Conservation (phyloP, 768 basidiomycete species). For the Mycena maculata region DNA sequence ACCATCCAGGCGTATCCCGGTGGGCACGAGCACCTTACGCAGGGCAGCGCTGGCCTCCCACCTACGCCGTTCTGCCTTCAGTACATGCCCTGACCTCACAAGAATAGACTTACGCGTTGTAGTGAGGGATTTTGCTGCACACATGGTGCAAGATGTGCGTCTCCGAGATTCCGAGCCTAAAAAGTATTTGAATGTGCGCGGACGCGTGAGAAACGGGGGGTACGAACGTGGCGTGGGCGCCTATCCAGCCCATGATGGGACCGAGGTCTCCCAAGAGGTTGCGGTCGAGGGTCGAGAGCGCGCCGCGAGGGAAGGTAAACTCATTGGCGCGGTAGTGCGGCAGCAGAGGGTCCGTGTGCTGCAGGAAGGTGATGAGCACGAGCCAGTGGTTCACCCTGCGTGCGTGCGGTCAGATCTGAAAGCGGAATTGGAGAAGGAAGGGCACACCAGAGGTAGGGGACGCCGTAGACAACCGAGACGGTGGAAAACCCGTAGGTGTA, state of each 20-base stretch:
- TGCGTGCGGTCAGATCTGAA: not conserved
- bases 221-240: slow-evolving; percentile 80
- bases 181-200: not conserved
- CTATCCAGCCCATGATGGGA: slow-evolving; percentile 84
- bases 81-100: not conserved
- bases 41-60: slow-evolving; percentile 94
- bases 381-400: slow-evolving; percentile 95
- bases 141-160: slow-evolving; percentile 95
- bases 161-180: slow-evolving; percentile 82
- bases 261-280: slow-evolving; percentile 84
- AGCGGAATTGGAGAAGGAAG: not conserved
- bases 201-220: not conserved
- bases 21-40: slow-evolving; percentile 75
- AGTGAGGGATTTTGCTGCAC: slow-evolving; percentile 96
- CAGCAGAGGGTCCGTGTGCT: slow-evolving; percentile 95
- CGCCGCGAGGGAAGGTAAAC: slow-evolving; percentile 95
- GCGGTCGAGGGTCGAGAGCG: slow-evolving; percentile 91
- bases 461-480: slow-evolving; percentile 83
- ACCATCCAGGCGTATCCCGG: slow-evolving; percentile 74
- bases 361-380: slow-evolving; percentile 95
- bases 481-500: slow-evolving; percentile 73
- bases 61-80: slow-evolving; percentile 45
- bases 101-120: slow-evolving; percentile 69
- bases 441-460: slow-evolving; percentile 88
- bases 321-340: slow-evolving; percentile 92